Percentiles rank a stretch among this genome's conserved stretches.
phyloP scores from a whole-genome alignment of 75 land plant species.

The Larix kaempferi region DNA sequence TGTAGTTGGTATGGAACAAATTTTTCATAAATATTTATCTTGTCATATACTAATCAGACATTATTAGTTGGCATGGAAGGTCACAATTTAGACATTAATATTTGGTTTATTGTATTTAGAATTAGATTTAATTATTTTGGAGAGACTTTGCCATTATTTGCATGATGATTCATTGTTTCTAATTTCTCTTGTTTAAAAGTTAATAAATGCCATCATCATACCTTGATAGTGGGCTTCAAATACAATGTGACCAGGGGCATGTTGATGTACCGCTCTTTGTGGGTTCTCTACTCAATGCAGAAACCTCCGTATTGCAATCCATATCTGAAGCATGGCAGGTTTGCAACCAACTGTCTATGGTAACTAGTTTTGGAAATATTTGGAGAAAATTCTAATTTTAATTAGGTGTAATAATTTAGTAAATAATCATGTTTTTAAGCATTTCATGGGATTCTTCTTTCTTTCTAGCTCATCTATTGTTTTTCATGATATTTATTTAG shows the following conservation, averaged over 20 bases:
- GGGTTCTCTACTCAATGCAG: conserved; percentile 35
- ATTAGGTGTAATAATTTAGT: neutral
- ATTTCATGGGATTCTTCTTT: neutral
- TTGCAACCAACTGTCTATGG: neutral
- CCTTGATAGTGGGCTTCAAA: conserved; percentile 1
- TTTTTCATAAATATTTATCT: neutral
- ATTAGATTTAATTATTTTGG: neutral
- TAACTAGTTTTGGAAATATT: neutral
- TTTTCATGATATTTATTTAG: neutral
- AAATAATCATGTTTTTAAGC: neutral
- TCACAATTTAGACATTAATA: neutral
- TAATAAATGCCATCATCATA: neutral
- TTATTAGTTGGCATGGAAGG: neutral
- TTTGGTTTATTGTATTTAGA: neutral
- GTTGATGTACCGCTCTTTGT: conserved; percentile 9
- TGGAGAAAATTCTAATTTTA: neutral
- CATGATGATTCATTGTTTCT: neutral
- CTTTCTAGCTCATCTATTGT: neutral
- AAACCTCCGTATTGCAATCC: conserved; percentile 22
- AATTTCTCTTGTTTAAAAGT: neutral
- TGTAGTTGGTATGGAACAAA: neutral
- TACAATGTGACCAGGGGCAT: conserved; percentile 22
- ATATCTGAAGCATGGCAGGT: conserved; percentile 50
- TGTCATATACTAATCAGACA: neutral
- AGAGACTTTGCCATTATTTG: neutral